These are phyloP conservation scores for Penicillium taxi DNA, from an alignment of 495 filamentous ascomycete species.

Conservation along the genomic window DNA sequence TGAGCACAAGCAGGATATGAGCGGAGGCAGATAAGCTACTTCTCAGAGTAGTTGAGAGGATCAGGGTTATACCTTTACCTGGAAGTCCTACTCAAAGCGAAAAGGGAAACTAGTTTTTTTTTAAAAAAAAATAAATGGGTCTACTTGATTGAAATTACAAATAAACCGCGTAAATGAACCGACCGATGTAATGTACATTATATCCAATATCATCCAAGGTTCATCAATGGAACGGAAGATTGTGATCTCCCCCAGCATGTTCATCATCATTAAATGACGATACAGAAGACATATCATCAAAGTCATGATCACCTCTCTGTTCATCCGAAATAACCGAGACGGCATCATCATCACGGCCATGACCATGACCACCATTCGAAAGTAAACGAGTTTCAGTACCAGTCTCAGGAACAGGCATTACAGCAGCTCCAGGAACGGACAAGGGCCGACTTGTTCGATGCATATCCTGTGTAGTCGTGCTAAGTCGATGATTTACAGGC, in stretches of 20 bases:
- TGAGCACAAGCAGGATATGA: constrained; percentile 59
- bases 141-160: too few species aligned
- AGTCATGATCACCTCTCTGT: constrained; percentile 8
- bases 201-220: too few species aligned
- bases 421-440: too few species aligned
- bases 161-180: too few species aligned
- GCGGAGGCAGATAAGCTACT: constrained; percentile 34
- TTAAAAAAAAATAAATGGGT: too few species aligned
- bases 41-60: too few species aligned
- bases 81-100: too few species aligned
- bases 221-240: constrained; percentile 2
- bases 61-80: too few species aligned
- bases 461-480: constrained; percentile 9
- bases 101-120: too few species aligned
- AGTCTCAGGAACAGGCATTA: constrained; percentile 2
- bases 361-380: constrained; percentile 12
- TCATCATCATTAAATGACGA: constrained; percentile 25
- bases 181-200: too few species aligned
- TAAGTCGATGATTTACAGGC: constrained; percentile 10
- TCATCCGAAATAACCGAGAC: constrained; percentile 26
- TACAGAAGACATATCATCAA: constrained; percentile 32
- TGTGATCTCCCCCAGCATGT: not conserved
- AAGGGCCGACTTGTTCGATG: constrained; percentile 3
- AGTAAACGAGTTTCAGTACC: constrained; percentile 14
- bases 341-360: constrained; percentile 21